Conservation (phyloP, 257 asterid genomes). For the Scutellaria barbata region DNA sequence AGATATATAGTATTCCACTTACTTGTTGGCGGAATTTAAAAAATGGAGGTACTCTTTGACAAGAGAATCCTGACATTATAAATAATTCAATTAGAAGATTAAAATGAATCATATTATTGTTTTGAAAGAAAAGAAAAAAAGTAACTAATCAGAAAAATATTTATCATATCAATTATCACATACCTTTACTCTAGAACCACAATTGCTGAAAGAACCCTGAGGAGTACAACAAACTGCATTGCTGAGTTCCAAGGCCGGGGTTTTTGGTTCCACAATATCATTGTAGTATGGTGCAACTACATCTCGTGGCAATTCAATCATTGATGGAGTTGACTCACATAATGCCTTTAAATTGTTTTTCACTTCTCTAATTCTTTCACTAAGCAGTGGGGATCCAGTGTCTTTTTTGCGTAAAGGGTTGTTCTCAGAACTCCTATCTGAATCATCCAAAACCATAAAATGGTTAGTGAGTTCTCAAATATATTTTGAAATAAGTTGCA, state of each 20-base stretch:
- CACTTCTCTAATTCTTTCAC: conserved; percentile 62
- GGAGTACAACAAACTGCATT: conserved; percentile 54
- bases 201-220: conserved; percentile 51
- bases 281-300: conserved; percentile 31
- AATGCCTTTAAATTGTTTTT: conserved; percentile 55
- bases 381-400: conserved; percentile 65
- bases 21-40: conserved; percentile 83
- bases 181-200: conserved; percentile 74
- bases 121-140: neutral
- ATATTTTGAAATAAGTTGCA: neutral
- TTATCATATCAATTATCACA: neutral
- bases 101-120: neutral
- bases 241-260: conserved; percentile 54
- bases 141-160: neutral
- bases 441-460: conserved; percentile 29
- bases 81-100: conserved; percentile 4
- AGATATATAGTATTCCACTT: conserved; percentile 36
- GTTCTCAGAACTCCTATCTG: conserved; percentile 43
- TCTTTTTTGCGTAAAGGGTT: conserved; percentile 29
- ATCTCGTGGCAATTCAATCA: conserved; percentile 46
- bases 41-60: conserved; percentile 67
- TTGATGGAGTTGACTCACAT: conserved; percentile 58
- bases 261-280: conserved; percentile 66
- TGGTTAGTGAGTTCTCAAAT: neutral
- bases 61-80: conserved; percentile 57